These are phyloP conservation scores for Penicillium sp. DNA, from an alignment of 2,329 filamentous ascomycete genomes.

Conservation along the genomic window DNA sequence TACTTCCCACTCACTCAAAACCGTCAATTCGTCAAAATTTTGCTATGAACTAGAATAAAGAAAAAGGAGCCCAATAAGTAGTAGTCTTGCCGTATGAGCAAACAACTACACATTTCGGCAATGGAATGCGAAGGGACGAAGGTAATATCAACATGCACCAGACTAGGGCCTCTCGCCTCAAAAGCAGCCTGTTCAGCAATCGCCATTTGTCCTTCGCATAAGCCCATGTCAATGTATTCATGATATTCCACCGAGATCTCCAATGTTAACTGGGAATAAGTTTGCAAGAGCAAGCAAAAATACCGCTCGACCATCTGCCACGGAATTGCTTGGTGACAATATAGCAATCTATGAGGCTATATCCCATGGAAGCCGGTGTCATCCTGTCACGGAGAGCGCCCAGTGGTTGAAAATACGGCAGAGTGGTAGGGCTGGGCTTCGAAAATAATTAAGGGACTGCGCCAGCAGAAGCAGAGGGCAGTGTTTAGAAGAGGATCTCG, in stretches of 20 bases:
- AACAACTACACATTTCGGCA: background rate
- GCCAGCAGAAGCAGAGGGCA: conserved; percentile 4
- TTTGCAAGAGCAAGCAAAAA: background rate
- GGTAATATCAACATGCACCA: background rate
- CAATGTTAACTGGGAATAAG: background rate
- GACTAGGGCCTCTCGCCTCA: background rate
- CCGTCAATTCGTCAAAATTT: conserved; percentile 11
- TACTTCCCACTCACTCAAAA: background rate
- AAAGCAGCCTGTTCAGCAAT: background rate
- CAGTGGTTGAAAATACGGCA: conserved; percentile 1
- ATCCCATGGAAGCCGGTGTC: background rate
- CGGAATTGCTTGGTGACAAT: background rate
- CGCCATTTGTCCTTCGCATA: background rate
- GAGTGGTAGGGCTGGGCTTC: background rate
- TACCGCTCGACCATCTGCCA: background rate
- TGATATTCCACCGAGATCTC: background rate
- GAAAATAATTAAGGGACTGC: conserved; percentile 7
- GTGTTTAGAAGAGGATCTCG: conserved; percentile 68
- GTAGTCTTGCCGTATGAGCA: background rate
- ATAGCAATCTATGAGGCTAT: background rate
- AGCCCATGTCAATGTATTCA: background rate
- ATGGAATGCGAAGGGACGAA: background rate
- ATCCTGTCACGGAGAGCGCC: conserved; percentile 1
- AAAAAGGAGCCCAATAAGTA: background rate
- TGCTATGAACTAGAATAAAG: conserved; percentile 2